Conservation (phyloP, 495 filamentous ascomycete species). For the Astrothelium macrocarpum region DNA sequence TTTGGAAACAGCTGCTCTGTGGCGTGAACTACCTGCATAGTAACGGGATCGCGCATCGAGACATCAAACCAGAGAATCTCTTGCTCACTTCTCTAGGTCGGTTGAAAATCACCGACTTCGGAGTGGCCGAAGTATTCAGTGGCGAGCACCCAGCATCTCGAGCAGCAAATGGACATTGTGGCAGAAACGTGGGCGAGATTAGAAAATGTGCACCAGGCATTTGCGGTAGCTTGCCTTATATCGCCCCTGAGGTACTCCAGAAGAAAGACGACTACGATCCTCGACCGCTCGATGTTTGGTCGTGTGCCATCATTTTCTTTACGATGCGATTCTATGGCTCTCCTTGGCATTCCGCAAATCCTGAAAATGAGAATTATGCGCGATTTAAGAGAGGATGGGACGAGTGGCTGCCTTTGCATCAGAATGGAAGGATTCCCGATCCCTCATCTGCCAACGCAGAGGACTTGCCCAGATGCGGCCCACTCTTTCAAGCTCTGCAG, state of each 20-base stretch:
- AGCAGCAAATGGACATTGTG: conserved; percentile 43
- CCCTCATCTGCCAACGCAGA: conserved; percentile 33
- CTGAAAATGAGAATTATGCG: conserved; percentile 42
- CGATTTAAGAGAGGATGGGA: conserved; percentile 54
- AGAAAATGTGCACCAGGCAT: conserved; percentile 60
- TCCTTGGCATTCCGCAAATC: conserved; percentile 52
- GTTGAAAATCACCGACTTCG: conserved; percentile 75
- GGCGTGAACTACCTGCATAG: conserved; percentile 60
- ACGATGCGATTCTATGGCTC: conserved; percentile 54
- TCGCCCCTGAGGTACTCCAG: conserved; percentile 64
- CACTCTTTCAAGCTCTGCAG: conserved; percentile 36
- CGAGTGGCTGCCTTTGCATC: conserved; percentile 46
- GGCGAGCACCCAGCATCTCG: conserved; percentile 62
- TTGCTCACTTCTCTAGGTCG: conserved; percentile 58
- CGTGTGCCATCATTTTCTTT: conserved; percentile 63
- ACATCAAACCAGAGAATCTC: conserved; percentile 73
- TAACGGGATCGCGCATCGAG: conserved; percentile 68
- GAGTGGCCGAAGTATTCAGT: conserved; percentile 64
- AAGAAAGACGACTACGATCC: conserved; percentile 62
- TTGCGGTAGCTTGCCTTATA: conserved; percentile 66
- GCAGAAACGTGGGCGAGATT: conserved; percentile 54
- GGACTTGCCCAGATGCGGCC: conserved; percentile 39
- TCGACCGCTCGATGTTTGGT: conserved; percentile 68
- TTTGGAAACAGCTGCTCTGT: conserved; percentile 71
- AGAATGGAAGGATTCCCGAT: conserved; percentile 39